Percentiles rank a stretch among this genome's conserved stretches.
phyloP scores from a whole-genome alignment of 106 monocot species.

The Dendrobium officinale region DNA sequence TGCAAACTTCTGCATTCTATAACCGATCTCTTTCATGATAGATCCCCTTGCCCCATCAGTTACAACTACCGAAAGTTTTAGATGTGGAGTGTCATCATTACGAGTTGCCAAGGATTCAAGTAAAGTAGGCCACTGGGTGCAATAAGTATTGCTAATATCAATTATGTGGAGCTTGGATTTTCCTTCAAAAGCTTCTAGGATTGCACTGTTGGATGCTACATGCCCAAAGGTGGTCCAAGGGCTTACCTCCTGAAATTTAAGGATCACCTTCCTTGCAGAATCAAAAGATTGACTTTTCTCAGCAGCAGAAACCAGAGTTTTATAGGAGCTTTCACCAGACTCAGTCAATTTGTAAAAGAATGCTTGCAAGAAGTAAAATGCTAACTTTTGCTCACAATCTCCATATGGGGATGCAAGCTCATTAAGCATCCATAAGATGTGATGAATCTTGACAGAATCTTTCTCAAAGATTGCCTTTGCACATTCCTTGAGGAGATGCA shows the following conservation, averaged over 20 bases:
- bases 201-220: constrained; percentile 41
- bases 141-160: constrained; percentile 45
- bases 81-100: constrained; percentile 36
- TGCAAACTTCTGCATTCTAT: constrained; percentile 53
- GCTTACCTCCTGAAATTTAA: constrained; percentile 50
- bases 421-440: constrained; percentile 41
- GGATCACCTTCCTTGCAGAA: constrained; percentile 34
- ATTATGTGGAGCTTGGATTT: constrained; percentile 43
- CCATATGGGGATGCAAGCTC: constrained; percentile 44
- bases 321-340: constrained; percentile 24
- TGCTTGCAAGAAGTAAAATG: constrained; percentile 34
- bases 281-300: constrained; percentile 37
- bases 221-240: constrained; percentile 62
- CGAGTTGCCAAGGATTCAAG: constrained; percentile 40
- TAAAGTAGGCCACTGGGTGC: constrained; percentile 51
- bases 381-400: constrained; percentile 37
- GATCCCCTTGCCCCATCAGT: not conserved
- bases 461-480: constrained; percentile 36
- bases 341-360: constrained; percentile 38
- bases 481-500: constrained; percentile 27
- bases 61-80: constrained; percentile 35
- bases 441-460: constrained; percentile 32
- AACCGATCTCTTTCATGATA: constrained; percentile 37
- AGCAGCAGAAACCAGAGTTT: constrained; percentile 18
- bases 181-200: constrained; percentile 38